These are phyloP conservation scores for Kokia cookei DNA, from an alignment of 441 rosid species.

Conservation along the genomic window DNA sequence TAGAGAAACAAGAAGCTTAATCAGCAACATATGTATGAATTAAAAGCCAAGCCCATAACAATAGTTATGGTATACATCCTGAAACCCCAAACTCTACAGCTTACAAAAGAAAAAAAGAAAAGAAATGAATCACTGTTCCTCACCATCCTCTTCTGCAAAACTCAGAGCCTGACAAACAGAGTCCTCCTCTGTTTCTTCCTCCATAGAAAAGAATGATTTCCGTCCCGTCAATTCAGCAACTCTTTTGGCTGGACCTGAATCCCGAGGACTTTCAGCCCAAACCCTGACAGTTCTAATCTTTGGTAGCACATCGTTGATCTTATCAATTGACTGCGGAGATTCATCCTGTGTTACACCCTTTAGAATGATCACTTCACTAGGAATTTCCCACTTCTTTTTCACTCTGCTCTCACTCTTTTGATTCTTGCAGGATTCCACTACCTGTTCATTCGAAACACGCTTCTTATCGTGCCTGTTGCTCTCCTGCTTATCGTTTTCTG, in stretches of 20 bases:
- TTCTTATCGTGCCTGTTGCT: slow-evolving; percentile 49
- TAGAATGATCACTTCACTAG: slow-evolving; percentile 38
- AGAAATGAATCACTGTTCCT: slow-evolving; percentile 8
- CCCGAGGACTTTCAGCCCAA: slow-evolving; percentile 67
- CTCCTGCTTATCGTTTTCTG: slow-evolving; percentile 62
- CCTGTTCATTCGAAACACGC: slow-evolving; percentile 48
- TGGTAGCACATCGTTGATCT: slow-evolving; percentile 36
- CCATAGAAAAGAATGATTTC: slow-evolving; percentile 43
- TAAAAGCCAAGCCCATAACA: slow-evolving; percentile 28
- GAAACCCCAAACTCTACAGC: background rate
- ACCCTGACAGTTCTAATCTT: slow-evolving; percentile 58
- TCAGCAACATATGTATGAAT: background rate
- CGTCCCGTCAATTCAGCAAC: slow-evolving; percentile 66
- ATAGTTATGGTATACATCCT: slow-evolving; percentile 27
- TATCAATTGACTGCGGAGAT: slow-evolving; percentile 20
- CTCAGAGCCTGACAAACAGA: slow-evolving; percentile 53
- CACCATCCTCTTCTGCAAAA: slow-evolving; percentile 40
- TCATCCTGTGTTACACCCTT: slow-evolving; percentile 31
- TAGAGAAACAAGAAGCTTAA: background rate
- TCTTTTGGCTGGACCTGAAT: slow-evolving; percentile 84
- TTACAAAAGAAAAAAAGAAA: background rate
- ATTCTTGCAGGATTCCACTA: slow-evolving; percentile 10
- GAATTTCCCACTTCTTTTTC: slow-evolving; percentile 90
- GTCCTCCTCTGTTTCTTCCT: slow-evolving; percentile 26
- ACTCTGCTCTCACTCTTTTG: slow-evolving; percentile 44